A percentile compares a stretch with the other conserved stretches of the same genome.
phyloP scores from a whole-genome alignment of 1,284 basidiomycete genomes.

The Dichomitus squalens region DNA sequence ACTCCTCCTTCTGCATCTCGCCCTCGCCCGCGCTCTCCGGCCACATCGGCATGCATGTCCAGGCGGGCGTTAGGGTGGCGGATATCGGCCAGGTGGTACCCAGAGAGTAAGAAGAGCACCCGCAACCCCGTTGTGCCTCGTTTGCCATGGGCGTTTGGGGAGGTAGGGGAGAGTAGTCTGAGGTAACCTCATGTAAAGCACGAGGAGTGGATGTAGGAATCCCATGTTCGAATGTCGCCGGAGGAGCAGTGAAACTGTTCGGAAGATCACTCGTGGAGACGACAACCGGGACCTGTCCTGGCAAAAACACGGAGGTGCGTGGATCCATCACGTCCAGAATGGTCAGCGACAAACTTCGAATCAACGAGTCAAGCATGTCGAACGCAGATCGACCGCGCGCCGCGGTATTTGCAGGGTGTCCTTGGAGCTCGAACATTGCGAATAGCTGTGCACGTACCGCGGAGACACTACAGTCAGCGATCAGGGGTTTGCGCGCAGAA shows the following conservation, averaged over 20 bases:
- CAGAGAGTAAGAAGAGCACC: constrained; percentile 56
- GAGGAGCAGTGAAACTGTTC: background rate
- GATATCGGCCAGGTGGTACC: constrained; percentile 50
- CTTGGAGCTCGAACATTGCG: constrained; percentile 69
- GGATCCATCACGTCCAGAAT: constrained; percentile 45
- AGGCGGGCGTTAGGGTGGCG: constrained; percentile 58
- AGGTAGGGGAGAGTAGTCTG: background rate
- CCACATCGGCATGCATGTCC: constrained; percentile 68
- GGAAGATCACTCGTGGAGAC: constrained; percentile 27
- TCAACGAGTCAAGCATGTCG: constrained; percentile 64
- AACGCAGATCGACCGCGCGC: constrained; percentile 56
- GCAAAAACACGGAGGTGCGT: constrained; percentile 44
- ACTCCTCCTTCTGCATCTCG: constrained; percentile 70
- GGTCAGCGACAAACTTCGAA: constrained; percentile 59
- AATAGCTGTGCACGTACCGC: constrained; percentile 47
- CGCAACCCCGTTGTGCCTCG: constrained; percentile 37
- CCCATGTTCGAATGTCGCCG: background rate
- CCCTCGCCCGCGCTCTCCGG: constrained; percentile 54
- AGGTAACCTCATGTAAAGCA: background rate
- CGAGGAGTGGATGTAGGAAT: background rate
- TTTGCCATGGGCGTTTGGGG: background rate
- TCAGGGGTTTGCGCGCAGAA: background rate
- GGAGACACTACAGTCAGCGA: background rate
- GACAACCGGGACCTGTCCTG: constrained; percentile 19
- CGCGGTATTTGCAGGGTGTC: constrained; percentile 58